Conservation (phyloP, 108 stramenopile genomes). For the Skeletonema grethae region DNA sequence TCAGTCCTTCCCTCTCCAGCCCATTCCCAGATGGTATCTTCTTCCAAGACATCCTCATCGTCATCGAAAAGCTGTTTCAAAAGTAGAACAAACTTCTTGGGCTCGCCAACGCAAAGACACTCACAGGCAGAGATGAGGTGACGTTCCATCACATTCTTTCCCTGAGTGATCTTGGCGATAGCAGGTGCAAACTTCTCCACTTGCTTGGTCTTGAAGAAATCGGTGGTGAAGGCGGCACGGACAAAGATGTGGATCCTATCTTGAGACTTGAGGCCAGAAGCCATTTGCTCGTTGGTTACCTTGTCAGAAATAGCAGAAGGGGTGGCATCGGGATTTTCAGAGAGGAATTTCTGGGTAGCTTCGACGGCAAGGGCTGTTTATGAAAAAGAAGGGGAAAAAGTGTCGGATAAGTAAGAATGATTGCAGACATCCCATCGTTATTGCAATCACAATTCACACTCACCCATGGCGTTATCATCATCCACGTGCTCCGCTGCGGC, state of each 20-base stretch:
- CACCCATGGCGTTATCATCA: constrained; percentile 78
- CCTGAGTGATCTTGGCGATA: constrained; percentile 67
- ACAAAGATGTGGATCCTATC: constrained; percentile 86
- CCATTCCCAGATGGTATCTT: constrained; percentile 92
- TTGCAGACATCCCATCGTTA: not conserved
- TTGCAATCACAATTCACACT: constrained; percentile 25
- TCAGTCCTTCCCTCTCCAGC: constrained; percentile 82
- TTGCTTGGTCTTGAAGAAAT: constrained; percentile 87
- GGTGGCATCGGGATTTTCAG: constrained; percentile 73
- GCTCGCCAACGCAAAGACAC: constrained; percentile 72
- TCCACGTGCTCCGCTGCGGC: constrained; percentile 52
- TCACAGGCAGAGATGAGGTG: constrained; percentile 86
- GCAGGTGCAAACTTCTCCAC: constrained; percentile 67
- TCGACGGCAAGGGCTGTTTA: constrained; percentile 73
- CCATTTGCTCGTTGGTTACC: constrained; percentile 93
- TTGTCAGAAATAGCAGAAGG: constrained; percentile 67
- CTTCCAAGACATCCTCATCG: constrained; percentile 88
- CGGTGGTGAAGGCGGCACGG: constrained; percentile 73
- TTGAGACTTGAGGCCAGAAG: constrained; percentile 90
- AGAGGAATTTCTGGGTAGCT: constrained; percentile 74
- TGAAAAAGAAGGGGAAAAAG: not conserved
- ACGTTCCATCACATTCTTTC: constrained; percentile 79
- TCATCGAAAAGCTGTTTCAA: constrained; percentile 92
- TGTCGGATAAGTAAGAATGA: constrained; percentile 1
- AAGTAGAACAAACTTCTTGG: constrained; percentile 90